Conservation (phyloP, 345 rosid genomes). For the Hypericum androsaemum region DNA sequence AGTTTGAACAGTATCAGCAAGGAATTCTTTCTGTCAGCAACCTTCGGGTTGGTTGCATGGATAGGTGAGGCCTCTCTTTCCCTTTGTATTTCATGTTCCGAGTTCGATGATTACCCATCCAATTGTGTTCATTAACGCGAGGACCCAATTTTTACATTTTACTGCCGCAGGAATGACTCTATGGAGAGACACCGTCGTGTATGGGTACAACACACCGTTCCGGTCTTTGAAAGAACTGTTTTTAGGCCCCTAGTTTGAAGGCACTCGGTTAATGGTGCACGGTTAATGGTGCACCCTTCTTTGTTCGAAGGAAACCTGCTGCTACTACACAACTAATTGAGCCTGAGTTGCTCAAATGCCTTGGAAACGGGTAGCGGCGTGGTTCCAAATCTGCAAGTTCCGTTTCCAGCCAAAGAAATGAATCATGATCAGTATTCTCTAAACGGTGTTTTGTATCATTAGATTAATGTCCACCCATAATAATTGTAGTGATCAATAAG, state of each 20-base stretch:
- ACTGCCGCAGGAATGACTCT: neutral
- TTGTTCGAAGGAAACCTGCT: no score
- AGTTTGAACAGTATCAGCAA: neutral
- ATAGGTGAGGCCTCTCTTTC: neutral
- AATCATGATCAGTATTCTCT: no score
- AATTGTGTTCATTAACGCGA: neutral
- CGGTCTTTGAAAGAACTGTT: neutral
- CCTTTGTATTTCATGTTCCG: neutral
- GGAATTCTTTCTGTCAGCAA: slow-evolving; percentile 3
- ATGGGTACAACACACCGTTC: neutral
- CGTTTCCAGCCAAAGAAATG: no score
- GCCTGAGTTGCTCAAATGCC: no score
- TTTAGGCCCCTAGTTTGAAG: neutral
- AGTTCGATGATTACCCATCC: neutral
- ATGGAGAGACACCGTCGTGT: neutral
- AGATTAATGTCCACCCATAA: no score
- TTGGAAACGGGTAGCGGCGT: no score
- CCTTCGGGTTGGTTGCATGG: neutral
- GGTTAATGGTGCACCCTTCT: no score
- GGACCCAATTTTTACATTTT: neutral
- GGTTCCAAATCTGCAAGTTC: no score
- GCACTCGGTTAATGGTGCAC: no score
- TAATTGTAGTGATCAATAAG: no score
- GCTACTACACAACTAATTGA: no score
- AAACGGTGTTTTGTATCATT: no score